Evolutionary conservation across 805 yeast genomes (phyloP).

Genomic region (Hanseniaspora nectarophila): DNA sequence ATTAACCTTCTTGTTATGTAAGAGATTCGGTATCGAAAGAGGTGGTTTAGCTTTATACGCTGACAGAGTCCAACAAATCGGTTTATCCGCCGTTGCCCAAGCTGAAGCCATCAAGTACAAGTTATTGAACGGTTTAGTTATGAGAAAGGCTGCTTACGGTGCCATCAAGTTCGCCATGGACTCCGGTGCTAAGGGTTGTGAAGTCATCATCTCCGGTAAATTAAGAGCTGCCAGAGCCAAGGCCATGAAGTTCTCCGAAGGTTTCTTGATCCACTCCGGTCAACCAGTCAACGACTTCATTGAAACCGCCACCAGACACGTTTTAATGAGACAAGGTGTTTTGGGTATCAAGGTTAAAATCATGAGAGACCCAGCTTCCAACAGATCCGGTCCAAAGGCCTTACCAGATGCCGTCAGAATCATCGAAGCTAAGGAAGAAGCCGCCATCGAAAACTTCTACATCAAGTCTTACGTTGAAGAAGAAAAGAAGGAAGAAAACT

Average conservation of each 20-base stretch:
- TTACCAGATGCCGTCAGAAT: constrained; percentile 92
- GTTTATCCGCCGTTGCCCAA: constrained; percentile 98
- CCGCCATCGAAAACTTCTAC: constrained; percentile 62
- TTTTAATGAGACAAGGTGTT: constrained; percentile 99
- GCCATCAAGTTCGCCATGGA: constrained; percentile 99
- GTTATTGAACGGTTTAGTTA: constrained; percentile 95
- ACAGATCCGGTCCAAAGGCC: constrained; percentile 75
- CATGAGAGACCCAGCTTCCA: constrained; percentile 94
- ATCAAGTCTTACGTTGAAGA: constrained; percentile 55
- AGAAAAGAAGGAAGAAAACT: constrained; percentile 14
- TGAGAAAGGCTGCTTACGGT: constrained; percentile 99
- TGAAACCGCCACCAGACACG: constrained; percentile 98
- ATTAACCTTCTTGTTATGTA: constrained; percentile 91
- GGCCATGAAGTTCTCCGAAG: constrained; percentile 99
- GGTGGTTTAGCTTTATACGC: constrained; percentile 91
- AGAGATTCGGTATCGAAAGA: constrained; percentile 94
- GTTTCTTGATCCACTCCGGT: constrained; percentile 99
- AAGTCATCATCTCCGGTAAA: constrained; percentile 99
- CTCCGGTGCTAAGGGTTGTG: constrained; percentile 99
- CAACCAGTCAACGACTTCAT: constrained; percentile 99
- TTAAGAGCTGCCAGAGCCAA: constrained; percentile 99
- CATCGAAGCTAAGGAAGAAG: constrained; percentile 91
- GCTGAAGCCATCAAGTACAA: constrained; percentile 98
- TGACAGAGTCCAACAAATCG: constrained; percentile 99
- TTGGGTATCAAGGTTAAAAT: constrained; percentile 98